These are phyloP conservation scores for Scenedesmus sp. DNA, from an alignment of 163 green algal species.

Conservation along the genomic window DNA sequence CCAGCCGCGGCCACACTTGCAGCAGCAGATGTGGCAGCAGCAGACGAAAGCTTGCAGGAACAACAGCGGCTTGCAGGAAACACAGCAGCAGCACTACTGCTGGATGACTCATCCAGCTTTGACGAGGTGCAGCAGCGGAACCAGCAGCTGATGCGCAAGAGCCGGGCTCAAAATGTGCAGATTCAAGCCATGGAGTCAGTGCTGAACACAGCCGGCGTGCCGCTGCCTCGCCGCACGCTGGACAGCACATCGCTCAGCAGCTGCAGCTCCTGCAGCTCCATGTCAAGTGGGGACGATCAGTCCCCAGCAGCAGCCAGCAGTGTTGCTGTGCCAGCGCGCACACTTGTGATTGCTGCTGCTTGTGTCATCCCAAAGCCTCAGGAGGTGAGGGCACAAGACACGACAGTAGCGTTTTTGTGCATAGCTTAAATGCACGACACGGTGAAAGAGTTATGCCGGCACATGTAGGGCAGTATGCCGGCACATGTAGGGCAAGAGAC, in stretches of 20 bases:
- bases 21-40: neutral
- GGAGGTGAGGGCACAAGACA: neutral
- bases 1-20: neutral
- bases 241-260: slow-evolving; percentile 4
- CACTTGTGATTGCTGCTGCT: neutral
- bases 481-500: too few species aligned
- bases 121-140: neutral
- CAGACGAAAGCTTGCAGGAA: neutral
- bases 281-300: neutral
- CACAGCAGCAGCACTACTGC: neutral
- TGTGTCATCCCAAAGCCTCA: neutral
- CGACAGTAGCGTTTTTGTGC: neutral
- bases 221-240: neutral
- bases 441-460: neutral
- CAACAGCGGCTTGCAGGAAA: neutral
- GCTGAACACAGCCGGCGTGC: neutral
- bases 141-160: neutral
- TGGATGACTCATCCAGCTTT: neutral
- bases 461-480: neutral
- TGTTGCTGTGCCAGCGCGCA: neutral
- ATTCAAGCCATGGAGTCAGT: slow-evolving; percentile 16
- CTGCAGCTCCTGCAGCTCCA: neutral
- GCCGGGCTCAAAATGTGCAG: slow-evolving; percentile 19
- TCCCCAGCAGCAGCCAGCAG: neutral
- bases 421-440: too few species aligned